Base-by-base conservation (phyloP, 2,329 filamentous ascomycete species). In the Cadophora sp. region DNA sequence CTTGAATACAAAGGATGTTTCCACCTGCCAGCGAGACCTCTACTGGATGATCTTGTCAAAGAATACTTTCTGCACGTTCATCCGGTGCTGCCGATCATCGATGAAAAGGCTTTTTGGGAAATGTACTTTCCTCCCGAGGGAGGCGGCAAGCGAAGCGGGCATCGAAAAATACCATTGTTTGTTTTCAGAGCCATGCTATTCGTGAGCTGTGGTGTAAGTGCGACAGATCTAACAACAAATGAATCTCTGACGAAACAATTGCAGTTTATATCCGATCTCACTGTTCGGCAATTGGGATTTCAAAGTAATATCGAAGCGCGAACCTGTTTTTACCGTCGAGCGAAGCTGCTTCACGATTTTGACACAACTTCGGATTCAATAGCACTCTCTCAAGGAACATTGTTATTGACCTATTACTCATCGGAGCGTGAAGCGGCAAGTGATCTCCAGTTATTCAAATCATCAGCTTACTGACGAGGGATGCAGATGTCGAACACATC, bases 11-110 rank as follows among this genome's bases (percentile, higher is more conserved):
- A 68, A 58, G 69, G 69, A 5, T 70, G 69, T 16, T 70, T 70
- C n/a, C 66, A 68, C 84, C 72, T 83, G 80, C 50, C 83, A 83
- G 70, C 79, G 81, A 67, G 83, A 83, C 3, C 77, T 80, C 37
- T 84, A 83, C 8, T 86, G 82, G 81, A 84, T 62, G 82, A 84
- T 61, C 84, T 86, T 67, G 77, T 86, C 4, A 79, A 81, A 71
- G 80, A 83, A 60, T 84, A 83, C 69, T 84, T 83, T 65, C 73
- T 83, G 14, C 81, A 83, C 64, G 80, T 83, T n/a, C 82, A 84
- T 65, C 81, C 82, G 1, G 71, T 82, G 34, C 74, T 83, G 34
- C 82, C 82, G 0, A 73, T 84, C 26, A 69, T 83, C 31, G 79
- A 83, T 61, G 81, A 86, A 72, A 81, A 81, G 0, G 79, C 83